Percentiles rank a stretch among this genome's conserved stretches.
Evolutionary conservation across 768 basidiomycete genomes (phyloP).

Genomic region (Inosperma sp.): DNA sequence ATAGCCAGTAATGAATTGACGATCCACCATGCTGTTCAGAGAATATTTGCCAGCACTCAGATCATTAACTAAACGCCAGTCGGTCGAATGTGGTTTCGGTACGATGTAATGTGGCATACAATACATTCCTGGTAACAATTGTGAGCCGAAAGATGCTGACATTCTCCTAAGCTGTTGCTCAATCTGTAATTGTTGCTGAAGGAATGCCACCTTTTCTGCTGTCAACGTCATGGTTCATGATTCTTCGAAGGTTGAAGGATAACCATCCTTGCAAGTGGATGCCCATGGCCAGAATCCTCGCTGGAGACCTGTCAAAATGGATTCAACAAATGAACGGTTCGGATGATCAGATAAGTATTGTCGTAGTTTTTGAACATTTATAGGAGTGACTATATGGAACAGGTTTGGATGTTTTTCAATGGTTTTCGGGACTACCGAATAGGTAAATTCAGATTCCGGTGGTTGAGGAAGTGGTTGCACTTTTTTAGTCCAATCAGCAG

Average conservation of each 20-base stretch:
- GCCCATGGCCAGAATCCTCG: conserved; percentile 45
- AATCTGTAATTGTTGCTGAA: neutral
- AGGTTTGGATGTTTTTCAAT: conserved; percentile 27
- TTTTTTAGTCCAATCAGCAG: too few relatives aligned
- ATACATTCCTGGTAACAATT: too few relatives aligned
- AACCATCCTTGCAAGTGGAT: too few relatives aligned
- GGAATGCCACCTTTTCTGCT: neutral
- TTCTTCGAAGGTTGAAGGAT: too few relatives aligned
- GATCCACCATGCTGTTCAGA: too few relatives aligned
- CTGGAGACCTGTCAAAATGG: conserved; percentile 22
- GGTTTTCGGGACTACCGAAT: conserved; percentile 18
- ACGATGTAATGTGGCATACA: too few relatives aligned
- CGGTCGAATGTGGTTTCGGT: too few relatives aligned
- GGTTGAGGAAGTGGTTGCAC: too few relatives aligned
- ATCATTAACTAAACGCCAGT: too few relatives aligned
- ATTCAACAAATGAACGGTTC: conserved; percentile 35
- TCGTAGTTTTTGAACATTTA: conserved; percentile 14
- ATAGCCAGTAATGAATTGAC: too few relatives aligned
- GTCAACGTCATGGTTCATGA: conserved; percentile 25
- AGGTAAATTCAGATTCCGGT: conserved; percentile 14
- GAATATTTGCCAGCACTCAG: too few relatives aligned
- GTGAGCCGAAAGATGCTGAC: neutral
- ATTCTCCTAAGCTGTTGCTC: too few relatives aligned
- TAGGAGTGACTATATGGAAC: conserved; percentile 33
- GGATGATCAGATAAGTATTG: conserved; percentile 30